phyloP scores from a whole-genome alignment of 768 basidiomycete species.

The Mrakia frigida region DNA sequence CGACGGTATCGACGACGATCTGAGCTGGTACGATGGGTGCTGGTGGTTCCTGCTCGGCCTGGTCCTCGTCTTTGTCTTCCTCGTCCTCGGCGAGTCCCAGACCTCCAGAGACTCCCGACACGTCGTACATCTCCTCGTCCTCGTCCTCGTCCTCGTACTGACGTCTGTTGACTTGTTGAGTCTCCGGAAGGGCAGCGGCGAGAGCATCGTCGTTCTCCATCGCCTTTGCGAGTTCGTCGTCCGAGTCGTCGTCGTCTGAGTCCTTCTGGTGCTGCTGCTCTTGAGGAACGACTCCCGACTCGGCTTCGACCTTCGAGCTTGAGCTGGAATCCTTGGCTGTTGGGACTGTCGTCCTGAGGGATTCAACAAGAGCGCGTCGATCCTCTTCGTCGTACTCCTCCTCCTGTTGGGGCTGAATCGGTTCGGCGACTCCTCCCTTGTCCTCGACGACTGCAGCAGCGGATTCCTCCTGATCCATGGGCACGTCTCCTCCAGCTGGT shows the following conservation, averaged over 20 bases:
- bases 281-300: no score
- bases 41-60: neutral
- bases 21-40: neutral
- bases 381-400: slow-evolving; percentile 8
- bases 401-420: neutral
- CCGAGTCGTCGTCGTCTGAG: neutral
- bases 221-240: neutral
- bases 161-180: neutral
- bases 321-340: neutral
- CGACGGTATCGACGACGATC: neutral
- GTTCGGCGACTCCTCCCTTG: neutral
- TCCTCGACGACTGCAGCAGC: neutral
- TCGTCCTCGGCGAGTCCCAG: neutral
- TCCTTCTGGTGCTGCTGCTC: neutral
- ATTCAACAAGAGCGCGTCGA: neutral
- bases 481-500: neutral
- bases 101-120: neutral
- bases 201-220: neutral
- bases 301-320: neutral
- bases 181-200: neutral
- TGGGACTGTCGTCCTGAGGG: neutral
- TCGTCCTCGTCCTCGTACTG: neutral
- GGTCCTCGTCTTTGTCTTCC: neutral
- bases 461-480: neutral
- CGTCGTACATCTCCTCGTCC: slow-evolving; percentile 9